Percentiles rank a stretch among this genome's conserved stretches.
phyloP scores from a whole-genome alignment of 495 filamentous ascomycete genomes.

The Lineolata rhizophorae region DNA sequence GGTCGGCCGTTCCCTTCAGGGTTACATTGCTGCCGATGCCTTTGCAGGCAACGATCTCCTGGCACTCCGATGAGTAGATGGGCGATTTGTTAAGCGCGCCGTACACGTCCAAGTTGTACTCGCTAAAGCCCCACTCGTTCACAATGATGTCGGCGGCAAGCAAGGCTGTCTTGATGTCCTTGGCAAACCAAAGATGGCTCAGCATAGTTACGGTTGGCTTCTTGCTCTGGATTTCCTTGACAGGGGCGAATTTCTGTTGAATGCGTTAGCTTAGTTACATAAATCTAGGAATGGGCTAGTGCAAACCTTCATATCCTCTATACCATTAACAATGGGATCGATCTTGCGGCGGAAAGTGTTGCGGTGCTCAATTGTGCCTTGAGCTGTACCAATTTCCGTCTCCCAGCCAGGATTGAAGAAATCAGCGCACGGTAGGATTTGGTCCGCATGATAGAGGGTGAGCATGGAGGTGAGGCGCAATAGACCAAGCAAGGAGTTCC shows the following conservation, averaged over 20 bases:
- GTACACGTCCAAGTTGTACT: slow-evolving; percentile 41
- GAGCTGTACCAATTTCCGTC: slow-evolving; percentile 37
- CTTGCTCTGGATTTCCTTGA: slow-evolving; percentile 32
- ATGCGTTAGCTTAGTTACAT: too few relatives aligned
- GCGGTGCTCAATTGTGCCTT: slow-evolving; percentile 34
- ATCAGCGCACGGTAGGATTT: slow-evolving; percentile 31
- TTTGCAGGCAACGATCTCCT: slow-evolving; percentile 39
- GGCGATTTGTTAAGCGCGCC: slow-evolving; percentile 38
- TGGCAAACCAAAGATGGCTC: slow-evolving; percentile 41
- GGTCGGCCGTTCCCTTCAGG: slow-evolving; percentile 32
- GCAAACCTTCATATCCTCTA: slow-evolving; percentile 45
- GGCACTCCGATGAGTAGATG: slow-evolving; percentile 35
- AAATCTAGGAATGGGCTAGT: too few relatives aligned
- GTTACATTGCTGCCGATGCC: slow-evolving; percentile 29
- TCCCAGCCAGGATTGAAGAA: slow-evolving; percentile 52
- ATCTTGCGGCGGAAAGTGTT: slow-evolving; percentile 38
- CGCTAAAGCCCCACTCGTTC: slow-evolving; percentile 42
- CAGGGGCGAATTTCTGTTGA: slow-evolving; percentile 36
- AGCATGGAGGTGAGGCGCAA: slow-evolving; percentile 37
- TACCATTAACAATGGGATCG: slow-evolving; percentile 47
- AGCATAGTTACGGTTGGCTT: slow-evolving; percentile 43
- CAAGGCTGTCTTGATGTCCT: slow-evolving; percentile 42
- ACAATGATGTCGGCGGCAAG: slow-evolving; percentile 42
- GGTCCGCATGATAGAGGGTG: slow-evolving; percentile 40
- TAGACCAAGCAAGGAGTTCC: slow-evolving; percentile 30